A percentile compares a stretch with the other conserved stretches of the same genome.
Evolutionary conservation across 2,329 filamentous ascomycete genomes (phyloP).

Genomic region (Curvularia eragrostidis): DNA sequence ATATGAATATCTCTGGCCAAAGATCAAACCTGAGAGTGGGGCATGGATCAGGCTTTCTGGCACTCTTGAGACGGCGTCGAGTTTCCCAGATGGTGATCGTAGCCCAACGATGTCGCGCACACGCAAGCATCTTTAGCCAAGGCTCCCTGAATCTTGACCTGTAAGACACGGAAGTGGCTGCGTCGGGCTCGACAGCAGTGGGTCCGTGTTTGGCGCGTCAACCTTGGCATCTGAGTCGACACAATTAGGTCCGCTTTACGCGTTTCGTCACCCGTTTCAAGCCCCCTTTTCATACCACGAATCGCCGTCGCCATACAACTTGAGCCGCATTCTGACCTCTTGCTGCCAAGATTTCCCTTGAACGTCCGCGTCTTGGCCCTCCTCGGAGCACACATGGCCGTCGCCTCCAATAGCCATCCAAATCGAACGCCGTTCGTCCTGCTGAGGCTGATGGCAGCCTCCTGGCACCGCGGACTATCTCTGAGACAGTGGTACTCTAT

Average conservation of each 20-base stretch:
- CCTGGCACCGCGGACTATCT: slow-evolving; percentile 21
- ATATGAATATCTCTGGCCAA: slow-evolving; percentile 29
- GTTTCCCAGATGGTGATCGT: slow-evolving; percentile 15
- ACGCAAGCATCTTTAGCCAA: slow-evolving; percentile 21
- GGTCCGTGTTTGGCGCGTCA: slow-evolving; percentile 40
- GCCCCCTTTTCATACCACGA: slow-evolving; percentile 29
- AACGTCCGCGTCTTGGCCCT: slow-evolving; percentile 21
- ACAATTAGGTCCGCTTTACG: slow-evolving; percentile 39
- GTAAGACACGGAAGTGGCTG: slow-evolving; percentile 30
- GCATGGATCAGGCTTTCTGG: slow-evolving; percentile 18
- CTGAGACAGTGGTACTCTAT: slow-evolving; percentile 11
- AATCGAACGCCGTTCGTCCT: slow-evolving; percentile 7
- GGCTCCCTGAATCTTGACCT: slow-evolving; percentile 23
- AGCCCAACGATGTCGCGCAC: slow-evolving; percentile 23
- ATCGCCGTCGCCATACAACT: slow-evolving; percentile 25
- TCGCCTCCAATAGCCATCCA: slow-evolving; percentile 15
- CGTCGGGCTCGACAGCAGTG: slow-evolving; percentile 35
- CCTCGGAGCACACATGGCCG: slow-evolving; percentile 26
- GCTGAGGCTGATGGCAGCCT: slow-evolving; percentile 5
- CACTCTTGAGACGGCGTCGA: slow-evolving; percentile 28
- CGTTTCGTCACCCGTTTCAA: slow-evolving; percentile 47
- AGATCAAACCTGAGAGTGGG: slow-evolving; percentile 33
- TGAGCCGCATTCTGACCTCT: slow-evolving; percentile 37
- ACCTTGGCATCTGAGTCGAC: slow-evolving; percentile 41
- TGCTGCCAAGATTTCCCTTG: slow-evolving; percentile 27